Evolutionary conservation across 148 eudicot genomes (phyloP).

Genomic region (Cornus florida): DNA sequence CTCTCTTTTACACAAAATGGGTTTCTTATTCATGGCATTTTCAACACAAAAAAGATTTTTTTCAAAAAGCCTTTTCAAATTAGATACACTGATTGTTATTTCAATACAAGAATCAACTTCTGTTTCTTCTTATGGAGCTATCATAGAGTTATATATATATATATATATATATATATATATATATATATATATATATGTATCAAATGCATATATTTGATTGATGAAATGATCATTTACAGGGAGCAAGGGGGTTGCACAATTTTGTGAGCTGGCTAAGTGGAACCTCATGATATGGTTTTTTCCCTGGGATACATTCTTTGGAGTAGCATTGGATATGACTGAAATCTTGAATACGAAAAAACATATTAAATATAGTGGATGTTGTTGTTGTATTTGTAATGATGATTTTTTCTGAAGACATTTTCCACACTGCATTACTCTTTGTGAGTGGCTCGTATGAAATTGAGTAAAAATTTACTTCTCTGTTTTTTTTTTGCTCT

Average conservation of each 20-base stretch:
- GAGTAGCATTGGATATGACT: not conserved
- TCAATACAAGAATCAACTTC: no score
- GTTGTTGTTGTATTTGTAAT: not conserved
- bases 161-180: no score
- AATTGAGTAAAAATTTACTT: not conserved
- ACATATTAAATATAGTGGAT: not conserved
- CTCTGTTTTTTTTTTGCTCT: not conserved
- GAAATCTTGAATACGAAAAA: not conserved
- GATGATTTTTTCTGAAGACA: not conserved
- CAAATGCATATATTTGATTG: not conserved
- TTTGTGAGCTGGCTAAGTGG: slow-evolving; percentile 21
- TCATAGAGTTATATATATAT: no score
- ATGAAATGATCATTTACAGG: slow-evolving; percentile 17
- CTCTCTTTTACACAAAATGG: not conserved
- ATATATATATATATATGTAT: no score
- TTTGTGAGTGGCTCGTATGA: not conserved
- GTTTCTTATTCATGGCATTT: no score
- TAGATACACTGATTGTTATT: no score
- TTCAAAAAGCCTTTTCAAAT: no score
- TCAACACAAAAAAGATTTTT: no score
- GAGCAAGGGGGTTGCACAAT: slow-evolving; percentile 38
- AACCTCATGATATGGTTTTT: not conserved
- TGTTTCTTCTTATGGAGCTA: no score
- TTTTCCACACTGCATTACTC: not conserved
- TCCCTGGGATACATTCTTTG: not conserved